These are phyloP conservation scores for Aspergillus biplanus DNA, from an alignment of 495 filamentous ascomycete species.

Conservation along the genomic window DNA sequence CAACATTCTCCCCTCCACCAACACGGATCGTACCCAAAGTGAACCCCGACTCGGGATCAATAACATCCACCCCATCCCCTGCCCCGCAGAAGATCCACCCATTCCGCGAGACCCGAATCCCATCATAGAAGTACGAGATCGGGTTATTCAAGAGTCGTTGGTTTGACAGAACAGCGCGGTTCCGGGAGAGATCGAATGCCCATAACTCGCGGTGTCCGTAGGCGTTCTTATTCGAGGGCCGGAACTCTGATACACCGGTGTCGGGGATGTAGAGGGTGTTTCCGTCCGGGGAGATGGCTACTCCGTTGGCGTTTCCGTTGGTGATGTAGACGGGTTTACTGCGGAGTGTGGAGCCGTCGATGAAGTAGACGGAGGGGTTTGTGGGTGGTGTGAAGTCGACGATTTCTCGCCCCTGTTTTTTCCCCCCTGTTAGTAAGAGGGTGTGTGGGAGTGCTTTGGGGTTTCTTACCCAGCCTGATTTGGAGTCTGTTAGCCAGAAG, in stretches of 20 bases:
- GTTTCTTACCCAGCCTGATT: slow-evolving; percentile 12
- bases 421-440: not conserved
- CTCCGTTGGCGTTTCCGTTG: slow-evolving; percentile 68
- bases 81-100: slow-evolving; percentile 69
- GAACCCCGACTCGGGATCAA: slow-evolving; percentile 75
- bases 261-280: slow-evolving; percentile 81
- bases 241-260: slow-evolving; percentile 38
- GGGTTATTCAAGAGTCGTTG: slow-evolving; percentile 20
- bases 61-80: slow-evolving; percentile 80
- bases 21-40: slow-evolving; percentile 22
- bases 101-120: slow-evolving; percentile 70
- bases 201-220: slow-evolving; percentile 62
- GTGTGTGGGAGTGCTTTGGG: not conserved
- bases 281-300: slow-evolving; percentile 85
- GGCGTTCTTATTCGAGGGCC: slow-evolving; percentile 39
- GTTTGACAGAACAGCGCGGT: slow-evolving; percentile 54
- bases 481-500: slow-evolving; percentile 24
- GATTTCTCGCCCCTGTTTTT: slow-evolving; percentile 19
- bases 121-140: slow-evolving; percentile 62
- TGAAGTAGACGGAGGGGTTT: slow-evolving; percentile 36
- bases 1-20: slow-evolving; percentile 22
- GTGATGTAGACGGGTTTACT: slow-evolving; percentile 70
- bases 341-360: slow-evolving; percentile 53
- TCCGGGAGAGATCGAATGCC: slow-evolving; percentile 67
- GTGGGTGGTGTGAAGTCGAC: slow-evolving; percentile 25